Evolutionary conservation across 371 early-diverging fungal genomes (phyloP), one percentile per base, ranked within the genome.

Genomic region (Lichtheimia ornata): DNA sequence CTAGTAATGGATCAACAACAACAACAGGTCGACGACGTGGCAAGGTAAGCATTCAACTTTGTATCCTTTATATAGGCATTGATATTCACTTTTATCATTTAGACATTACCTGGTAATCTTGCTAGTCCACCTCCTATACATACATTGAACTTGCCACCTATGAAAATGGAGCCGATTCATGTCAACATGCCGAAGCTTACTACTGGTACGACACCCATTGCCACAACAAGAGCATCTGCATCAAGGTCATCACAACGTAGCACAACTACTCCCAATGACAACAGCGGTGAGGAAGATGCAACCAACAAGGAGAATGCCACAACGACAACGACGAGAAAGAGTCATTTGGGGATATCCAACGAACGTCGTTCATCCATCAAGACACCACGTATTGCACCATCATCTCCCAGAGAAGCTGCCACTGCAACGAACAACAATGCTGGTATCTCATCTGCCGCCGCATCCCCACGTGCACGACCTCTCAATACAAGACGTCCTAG

Each of bases 21-120:
- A 49, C 40, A 9, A 35, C 35, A 9, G 11, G 18, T 43, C 11
- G 58, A 18, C 50, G 79, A 44, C 74, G 80, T 61, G 80, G 80
- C 28, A 76, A 73, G 74, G 79, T 79, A 68, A 59, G 42, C 24
- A 58, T 14, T 30, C 5, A 35, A 0, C 6, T 35, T 35, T 5
- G 9, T 2, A 11, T 35, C 22, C 22, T 35, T 35, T 35, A 35
- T 35, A 2, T 35, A 9, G 22, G 14, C 12, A 44, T 25, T 55
- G 47, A 40, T 24, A 20, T 56, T 56, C 41, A 3, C 45, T 47
- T n/a, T 5, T 42, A 15, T 22, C 12, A 14, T 7, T 49, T 67
- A 80, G 79, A 79, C 82, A 4, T 61, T 82, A 22, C 82, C 82
- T 25, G 82, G 82, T 12, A 82, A 61, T 59, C 58, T 82, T 15